phyloP scores from a whole-genome alignment of 495 filamentous ascomycete species.

The Hyaloscypha variabilis region DNA sequence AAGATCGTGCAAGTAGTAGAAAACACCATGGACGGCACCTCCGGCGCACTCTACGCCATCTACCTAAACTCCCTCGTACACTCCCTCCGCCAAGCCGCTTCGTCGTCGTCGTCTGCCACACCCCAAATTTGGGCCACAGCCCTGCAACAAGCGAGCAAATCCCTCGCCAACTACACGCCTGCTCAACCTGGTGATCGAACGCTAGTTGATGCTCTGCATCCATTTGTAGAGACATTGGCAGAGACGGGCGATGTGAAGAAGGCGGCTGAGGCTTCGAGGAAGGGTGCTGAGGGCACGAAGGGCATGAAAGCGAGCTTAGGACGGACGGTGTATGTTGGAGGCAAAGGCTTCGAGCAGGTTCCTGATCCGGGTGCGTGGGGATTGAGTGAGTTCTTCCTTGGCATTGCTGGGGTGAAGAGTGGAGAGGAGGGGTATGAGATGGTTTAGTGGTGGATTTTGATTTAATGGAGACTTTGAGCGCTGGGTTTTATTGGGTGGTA shows the following conservation, averaged over 20 bases:
- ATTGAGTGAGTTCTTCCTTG: slow-evolving; percentile 76
- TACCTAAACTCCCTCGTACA: slow-evolving; percentile 90
- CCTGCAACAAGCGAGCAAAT: slow-evolving; percentile 66
- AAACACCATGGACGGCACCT: slow-evolving; percentile 91
- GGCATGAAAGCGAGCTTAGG: slow-evolving; percentile 90
- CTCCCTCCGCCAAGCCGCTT: slow-evolving; percentile 63
- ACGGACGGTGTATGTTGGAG: slow-evolving; percentile 88
- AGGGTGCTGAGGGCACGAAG: slow-evolving; percentile 81
- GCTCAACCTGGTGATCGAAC: slow-evolving; percentile 89
- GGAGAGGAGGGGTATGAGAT: slow-evolving; percentile 27
- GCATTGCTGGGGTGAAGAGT: slow-evolving; percentile 55
- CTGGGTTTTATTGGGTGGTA: neutral
- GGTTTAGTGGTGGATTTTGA: slow-evolving; percentile 25
- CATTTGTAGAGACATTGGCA: slow-evolving; percentile 76
- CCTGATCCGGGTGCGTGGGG: slow-evolving; percentile 94
- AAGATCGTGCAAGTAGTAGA: slow-evolving; percentile 86
- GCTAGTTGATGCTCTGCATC: slow-evolving; percentile 84
- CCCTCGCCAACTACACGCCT: slow-evolving; percentile 83
- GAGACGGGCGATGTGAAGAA: slow-evolving; percentile 62
- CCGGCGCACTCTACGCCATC: slow-evolving; percentile 92
- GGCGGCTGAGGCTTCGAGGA: slow-evolving; percentile 74
- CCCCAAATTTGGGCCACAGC: slow-evolving; percentile 74
- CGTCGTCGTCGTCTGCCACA: slow-evolving; percentile 43
- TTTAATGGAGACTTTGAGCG: too few species aligned
- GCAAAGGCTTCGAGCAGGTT: slow-evolving; percentile 76